Evolutionary conservation across 1,284 basidiomycete genomes (phyloP).

Genomic region (Phaffia rhodozyma): DNA sequence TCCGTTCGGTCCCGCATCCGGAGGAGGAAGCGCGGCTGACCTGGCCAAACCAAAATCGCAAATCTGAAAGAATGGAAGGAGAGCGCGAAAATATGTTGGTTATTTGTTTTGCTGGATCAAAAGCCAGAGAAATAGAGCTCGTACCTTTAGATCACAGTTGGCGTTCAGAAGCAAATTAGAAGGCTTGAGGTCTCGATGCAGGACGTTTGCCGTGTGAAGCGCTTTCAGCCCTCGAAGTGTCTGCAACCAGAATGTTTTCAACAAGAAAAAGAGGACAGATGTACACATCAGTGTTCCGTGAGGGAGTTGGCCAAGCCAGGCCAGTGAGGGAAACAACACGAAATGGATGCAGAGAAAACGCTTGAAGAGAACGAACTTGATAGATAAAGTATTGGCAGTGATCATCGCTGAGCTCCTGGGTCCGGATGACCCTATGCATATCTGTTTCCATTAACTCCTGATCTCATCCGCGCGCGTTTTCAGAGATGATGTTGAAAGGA

Average conservation of each 20-base stretch:
- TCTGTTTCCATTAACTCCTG: slow-evolving; percentile 88
- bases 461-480: too few relatives aligned
- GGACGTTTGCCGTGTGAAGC: slow-evolving; percentile 76
- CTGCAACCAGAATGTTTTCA: slow-evolving; percentile 34
- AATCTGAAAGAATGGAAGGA: slow-evolving; percentile 38
- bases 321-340: not conserved
- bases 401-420: slow-evolving; percentile 71
- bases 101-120: slow-evolving; percentile 10
- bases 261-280: not conserved
- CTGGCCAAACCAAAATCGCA: slow-evolving; percentile 90
- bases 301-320: not conserved
- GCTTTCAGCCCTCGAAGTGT: slow-evolving; percentile 83
- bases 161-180: slow-evolving; percentile 84
- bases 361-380: slow-evolving; percentile 46
- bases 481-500: not conserved
- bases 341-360: slow-evolving; percentile 18
- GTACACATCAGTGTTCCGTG: not conserved
- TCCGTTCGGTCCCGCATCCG: slow-evolving; percentile 60
- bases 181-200: slow-evolving; percentile 83
- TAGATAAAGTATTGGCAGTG: slow-evolving; percentile 94
- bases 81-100: not conserved
- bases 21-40: slow-evolving; percentile 58
- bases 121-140: slow-evolving; percentile 21
- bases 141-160: slow-evolving; percentile 85
- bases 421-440: slow-evolving; percentile 73